Base-by-base conservation (phyloP, 2,329 filamentous ascomycete species). In the Amphichorda felina region DNA sequence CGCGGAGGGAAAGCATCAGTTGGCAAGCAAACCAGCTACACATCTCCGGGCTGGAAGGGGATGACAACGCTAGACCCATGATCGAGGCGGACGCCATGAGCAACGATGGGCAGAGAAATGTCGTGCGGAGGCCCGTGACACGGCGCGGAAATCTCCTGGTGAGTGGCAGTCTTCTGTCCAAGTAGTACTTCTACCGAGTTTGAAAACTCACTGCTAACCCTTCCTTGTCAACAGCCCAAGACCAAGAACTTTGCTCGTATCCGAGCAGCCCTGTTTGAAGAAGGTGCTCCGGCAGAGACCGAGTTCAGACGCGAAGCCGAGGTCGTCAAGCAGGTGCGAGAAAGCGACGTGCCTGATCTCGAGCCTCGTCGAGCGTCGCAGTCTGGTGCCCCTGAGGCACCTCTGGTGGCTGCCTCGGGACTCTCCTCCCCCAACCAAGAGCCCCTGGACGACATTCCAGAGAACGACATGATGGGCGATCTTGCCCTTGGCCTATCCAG, bases 231-330 rank as follows among this genome's bases (percentile, higher is more conserved):
- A 40, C 45, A 93, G 84, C 91, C 93, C 10, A 98, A 96, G 66
- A 91, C 89, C 1, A 94, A 94, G 60, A 87, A 82, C 1, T 98
- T 98, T 56, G 87, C 88, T 5, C 80, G 91, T 9, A 94, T 98
- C 45, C 78, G 84, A 41, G 91, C 89, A 8, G 87, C 87, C 4
- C 69, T 98, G 1, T 70, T 84, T 38, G 91, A 98, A 60, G 91
- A 98, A 60, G 73, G 75, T 13, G 77, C 87, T 0, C 91, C 91
- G 0, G 68, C 94, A 8, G 91, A 98, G 48, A 81, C 82, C 29
- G 91, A 98, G 56, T 78, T 86, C 38, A 79, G 83, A 35, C 80
- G 87, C 27, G 91, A 98, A 63, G 87, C 89, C 26, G 89, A 96
- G 57, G 91, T 96, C 5, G 86, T 98, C 42, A 83, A 86, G 34